Evolutionary conservation across 306 rosid species (phyloP).

Genomic region (Purshia tridentata): DNA sequence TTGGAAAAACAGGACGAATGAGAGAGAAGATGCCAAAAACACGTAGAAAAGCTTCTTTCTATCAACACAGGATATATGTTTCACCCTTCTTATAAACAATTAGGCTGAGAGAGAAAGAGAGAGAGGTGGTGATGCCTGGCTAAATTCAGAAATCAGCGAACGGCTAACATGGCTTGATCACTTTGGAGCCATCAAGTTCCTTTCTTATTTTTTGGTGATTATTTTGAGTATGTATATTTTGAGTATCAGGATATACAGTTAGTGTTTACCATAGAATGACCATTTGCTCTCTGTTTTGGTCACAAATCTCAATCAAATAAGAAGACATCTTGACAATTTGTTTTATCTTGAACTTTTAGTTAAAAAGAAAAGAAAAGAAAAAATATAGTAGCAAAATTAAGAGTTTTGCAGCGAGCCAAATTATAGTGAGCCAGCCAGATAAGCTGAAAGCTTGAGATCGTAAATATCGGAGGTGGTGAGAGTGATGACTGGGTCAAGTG

Average conservation of each 20-base stretch:
- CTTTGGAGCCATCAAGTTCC: constrained; percentile 43
- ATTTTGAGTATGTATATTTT: not conserved
- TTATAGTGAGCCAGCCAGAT: not conserved
- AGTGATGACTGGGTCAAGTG: constrained; percentile 9
- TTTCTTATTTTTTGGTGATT: not conserved
- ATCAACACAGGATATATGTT: not conserved
- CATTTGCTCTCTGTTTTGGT: too few relatives aligned
- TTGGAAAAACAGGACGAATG: constrained; percentile 52
- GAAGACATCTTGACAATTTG: too few relatives aligned
- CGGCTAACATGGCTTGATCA: constrained; percentile 43
- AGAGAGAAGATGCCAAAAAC: constrained; percentile 26
- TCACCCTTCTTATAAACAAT: constrained; percentile 38
- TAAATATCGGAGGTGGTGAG: constrained; percentile 1
- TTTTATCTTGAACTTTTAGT: too few relatives aligned
- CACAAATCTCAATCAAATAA: too few relatives aligned
- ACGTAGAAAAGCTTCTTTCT: constrained; percentile 3
- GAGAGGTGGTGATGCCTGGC: constrained; percentile 28
- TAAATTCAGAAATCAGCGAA: constrained; percentile 20
- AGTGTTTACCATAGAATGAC: too few relatives aligned
- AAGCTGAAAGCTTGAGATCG: not conserved
- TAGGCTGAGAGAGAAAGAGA: not conserved
- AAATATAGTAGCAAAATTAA: too few relatives aligned
- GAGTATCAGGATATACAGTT: too few relatives aligned
- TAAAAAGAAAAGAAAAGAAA: too few relatives aligned
- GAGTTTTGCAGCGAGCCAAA: constrained; percentile 1